These are phyloP conservation scores for Aethionema arabicum DNA, from an alignment of 345 rosid species.

Conservation along the genomic window DNA sequence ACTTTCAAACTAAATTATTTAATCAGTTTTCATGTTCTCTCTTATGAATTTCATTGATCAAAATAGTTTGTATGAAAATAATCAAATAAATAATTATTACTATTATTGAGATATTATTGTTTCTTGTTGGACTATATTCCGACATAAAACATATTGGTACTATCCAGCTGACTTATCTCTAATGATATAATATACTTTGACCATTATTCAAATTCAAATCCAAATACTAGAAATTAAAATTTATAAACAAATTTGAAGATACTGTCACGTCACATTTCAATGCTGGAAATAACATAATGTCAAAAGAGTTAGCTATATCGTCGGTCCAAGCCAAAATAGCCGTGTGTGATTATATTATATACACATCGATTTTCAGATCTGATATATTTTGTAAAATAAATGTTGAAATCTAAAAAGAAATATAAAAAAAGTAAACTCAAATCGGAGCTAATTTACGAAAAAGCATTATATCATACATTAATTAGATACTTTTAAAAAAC, in stretches of 20 bases:
- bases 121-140: neutral
- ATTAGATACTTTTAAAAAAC: too few species aligned
- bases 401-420: neutral
- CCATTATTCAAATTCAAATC: neutral
- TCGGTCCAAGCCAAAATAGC: conserved; percentile 36
- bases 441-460: neutral
- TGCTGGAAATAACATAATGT: conserved; percentile 20
- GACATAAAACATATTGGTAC: neutral
- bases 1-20: too few species aligned
- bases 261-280: conserved; percentile 34
- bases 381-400: neutral
- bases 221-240: conserved; percentile 5
- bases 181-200: conserved; percentile 23
- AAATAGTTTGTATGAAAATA: too few species aligned
- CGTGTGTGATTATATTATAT: conserved; percentile 16
- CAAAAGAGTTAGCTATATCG: conserved; percentile 37
- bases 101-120: neutral
- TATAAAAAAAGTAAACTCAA: neutral
- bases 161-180: neutral
- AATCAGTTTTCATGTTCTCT: too few species aligned
- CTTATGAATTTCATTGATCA: too few species aligned
- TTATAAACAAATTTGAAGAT: neutral
- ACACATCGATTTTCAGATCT: neutral
- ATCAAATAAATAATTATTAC: too few species aligned
- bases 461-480: too few species aligned